phyloP scores from a whole-genome alignment of 192 early-diverging fungal genomes.

The Diversispora epigaea region DNA sequence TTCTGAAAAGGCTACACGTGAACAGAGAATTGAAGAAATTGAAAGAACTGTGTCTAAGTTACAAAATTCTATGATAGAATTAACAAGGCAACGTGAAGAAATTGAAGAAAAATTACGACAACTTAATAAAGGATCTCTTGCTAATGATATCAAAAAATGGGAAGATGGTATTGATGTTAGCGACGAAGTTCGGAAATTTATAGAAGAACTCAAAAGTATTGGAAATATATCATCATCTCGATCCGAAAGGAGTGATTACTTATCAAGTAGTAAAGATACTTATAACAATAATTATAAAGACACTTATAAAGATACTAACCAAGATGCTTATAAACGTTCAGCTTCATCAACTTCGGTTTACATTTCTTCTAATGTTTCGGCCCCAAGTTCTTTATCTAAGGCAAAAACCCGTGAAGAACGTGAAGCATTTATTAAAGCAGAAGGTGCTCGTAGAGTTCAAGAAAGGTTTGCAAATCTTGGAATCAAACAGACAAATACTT shows the following conservation, averaged over 20 bases:
- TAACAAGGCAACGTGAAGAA: slow-evolving; percentile 40
- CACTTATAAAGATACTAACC: background rate
- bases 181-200: slow-evolving; percentile 45
- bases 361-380: slow-evolving; percentile 31
- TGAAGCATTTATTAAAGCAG: slow-evolving; percentile 49
- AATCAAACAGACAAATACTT: slow-evolving; percentile 28
- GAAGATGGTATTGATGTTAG: slow-evolving; percentile 49
- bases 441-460: slow-evolving; percentile 51
- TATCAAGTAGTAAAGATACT: background rate
- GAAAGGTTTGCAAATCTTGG: slow-evolving; percentile 45
- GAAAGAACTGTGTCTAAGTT: slow-evolving; percentile 47
- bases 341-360: slow-evolving; percentile 26
- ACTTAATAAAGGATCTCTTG: slow-evolving; percentile 1
- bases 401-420: slow-evolving; percentile 49
- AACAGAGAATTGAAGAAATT: slow-evolving; percentile 41
- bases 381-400: slow-evolving; percentile 32
- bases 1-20: slow-evolving; percentile 46
- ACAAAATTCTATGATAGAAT: slow-evolving; percentile 40
- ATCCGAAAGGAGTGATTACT: background rate
- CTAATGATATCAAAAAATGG: slow-evolving; percentile 43
- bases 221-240: background rate
- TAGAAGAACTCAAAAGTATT: slow-evolving; percentile 43
- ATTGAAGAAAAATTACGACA: slow-evolving; percentile 35
- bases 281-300: background rate
- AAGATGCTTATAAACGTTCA: slow-evolving; percentile 11